Evolutionary conservation across 805 yeast genomes (phyloP).

Genomic region (Candida cerambycidarum): DNA sequence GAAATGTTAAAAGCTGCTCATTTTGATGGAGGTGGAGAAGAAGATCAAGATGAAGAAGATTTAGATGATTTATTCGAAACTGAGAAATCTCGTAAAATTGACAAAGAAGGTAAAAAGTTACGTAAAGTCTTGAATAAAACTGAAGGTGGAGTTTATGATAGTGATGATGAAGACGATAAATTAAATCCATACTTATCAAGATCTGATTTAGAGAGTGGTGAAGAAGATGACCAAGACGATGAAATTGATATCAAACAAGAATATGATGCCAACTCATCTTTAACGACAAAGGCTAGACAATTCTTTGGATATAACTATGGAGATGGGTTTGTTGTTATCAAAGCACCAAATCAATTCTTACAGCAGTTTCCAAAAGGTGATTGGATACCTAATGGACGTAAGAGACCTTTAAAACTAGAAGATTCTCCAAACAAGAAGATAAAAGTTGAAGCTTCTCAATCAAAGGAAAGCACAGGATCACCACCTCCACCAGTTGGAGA

Average conservation of each 20-base stretch:
- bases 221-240: conserved; percentile 50
- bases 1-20: conserved; percentile 84
- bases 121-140: conserved; percentile 80
- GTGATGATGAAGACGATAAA: conserved; percentile 61
- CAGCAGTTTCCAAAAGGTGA: conserved; percentile 72
- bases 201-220: conserved; percentile 59
- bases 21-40: conserved; percentile 61
- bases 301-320: conserved; percentile 28
- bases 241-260: conserved; percentile 35
- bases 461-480: conserved; percentile 17
- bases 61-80: conserved; percentile 72
- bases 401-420: conserved; percentile 22
- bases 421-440: conserved; percentile 37
- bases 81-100: conserved; percentile 63
- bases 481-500: conserved; percentile 27
- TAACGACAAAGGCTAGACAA: conserved; percentile 14
- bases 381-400: conserved; percentile 72
- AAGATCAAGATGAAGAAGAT: conserved; percentile 52
- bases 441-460: conserved; percentile 3
- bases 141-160: conserved; percentile 87
- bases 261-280: conserved; percentile 22
- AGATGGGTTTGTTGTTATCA: conserved; percentile 54
- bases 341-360: conserved; percentile 61
- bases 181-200: conserved; percentile 72
- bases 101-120: conserved; percentile 85